Base-by-base conservation (phyloP, 805 yeast species). In the Sporopachydermia lactativora region DNA sequence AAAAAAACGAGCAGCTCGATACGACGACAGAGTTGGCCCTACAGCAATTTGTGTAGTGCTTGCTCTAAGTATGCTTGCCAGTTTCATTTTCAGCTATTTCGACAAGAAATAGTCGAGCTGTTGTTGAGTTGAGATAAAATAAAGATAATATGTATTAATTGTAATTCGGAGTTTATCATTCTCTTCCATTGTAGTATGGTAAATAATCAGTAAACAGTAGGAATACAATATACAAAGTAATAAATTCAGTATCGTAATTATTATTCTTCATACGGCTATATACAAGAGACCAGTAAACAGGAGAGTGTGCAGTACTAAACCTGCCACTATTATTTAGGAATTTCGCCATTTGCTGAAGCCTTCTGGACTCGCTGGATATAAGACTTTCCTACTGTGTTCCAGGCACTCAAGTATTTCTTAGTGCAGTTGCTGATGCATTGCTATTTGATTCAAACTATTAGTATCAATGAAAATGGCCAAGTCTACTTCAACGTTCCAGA, bases 21-120 rank as follows among this genome's bases (percentile, higher is more conserved):
- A 89, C 54, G 95, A 82, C 48, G 97, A 92, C 60, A 75, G 70
- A 53, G 55, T 77, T 45, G 98, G 98, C 0, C 96, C 97, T 14
- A 77, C 79, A 47, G 68, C 77, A 57, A 74, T 92, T 39, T 89
- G 96, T 64, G 58, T 62, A 15, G 79, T 81, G 40, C 66, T 92
- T 49, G 78, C 82, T 2, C 60, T 77, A 1, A 78, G 95, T 2
- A 75, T 86, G 5, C 62, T 73, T 18, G 65, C 71, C 19, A 71
- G 81, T 2, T 79, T 77, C 50, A 49, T 74, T 31, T 80, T 74
- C 54, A 8, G 31, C 8, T 24, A 24, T 24, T 24, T 24, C 13
- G 31, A 24, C n/a, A n/a, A n/a, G 69, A 71, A 50, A 49, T 54
- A 38, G 39, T 68, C 35, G 68, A 71, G 17, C 41, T 36, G 40